Conservation (phyloP, 2,329 filamentous ascomycete genomes). For the Trichoderma citrinoviride region DNA sequence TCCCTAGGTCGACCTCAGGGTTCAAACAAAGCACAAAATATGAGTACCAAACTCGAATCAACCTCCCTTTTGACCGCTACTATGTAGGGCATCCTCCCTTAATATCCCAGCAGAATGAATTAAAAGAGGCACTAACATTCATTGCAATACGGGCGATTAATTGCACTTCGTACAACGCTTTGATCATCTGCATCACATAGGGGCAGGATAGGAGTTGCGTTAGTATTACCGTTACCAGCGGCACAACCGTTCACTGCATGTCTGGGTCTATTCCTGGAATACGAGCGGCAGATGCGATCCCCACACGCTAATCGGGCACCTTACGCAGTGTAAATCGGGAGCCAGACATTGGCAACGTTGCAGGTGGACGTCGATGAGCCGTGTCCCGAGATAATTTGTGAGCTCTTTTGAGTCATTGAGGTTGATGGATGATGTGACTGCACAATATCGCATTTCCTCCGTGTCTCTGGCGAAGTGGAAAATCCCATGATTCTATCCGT, state of each 20-base stretch:
- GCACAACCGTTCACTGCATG: background rate
- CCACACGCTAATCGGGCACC: background rate
- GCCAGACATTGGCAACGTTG: background rate
- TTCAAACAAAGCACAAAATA: too few species aligned
- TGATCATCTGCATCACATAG: background rate
- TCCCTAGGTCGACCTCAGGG: too few species aligned
- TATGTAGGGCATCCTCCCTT: too few species aligned
- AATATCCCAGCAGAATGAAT: too few species aligned
- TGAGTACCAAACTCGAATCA: too few species aligned
- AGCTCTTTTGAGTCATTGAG: too few species aligned
- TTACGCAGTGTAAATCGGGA: background rate
- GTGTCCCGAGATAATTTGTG: too few species aligned
- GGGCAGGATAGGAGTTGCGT: too few species aligned
- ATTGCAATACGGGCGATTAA: too few species aligned
- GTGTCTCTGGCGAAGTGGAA: too few species aligned
- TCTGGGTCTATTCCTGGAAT: constrained; percentile 6
- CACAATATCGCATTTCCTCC: too few species aligned
- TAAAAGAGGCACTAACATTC: background rate
- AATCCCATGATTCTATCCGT: background rate
- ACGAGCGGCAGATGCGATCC: constrained; percentile 7
- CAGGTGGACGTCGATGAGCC: background rate
- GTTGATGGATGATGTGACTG: too few species aligned
- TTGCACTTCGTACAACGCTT: background rate
- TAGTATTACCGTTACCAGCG: background rate
- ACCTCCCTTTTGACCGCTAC: background rate